phyloP scores from a whole-genome alignment of 2,329 filamentous ascomycete species.

The Epichloe gansuensis region DNA sequence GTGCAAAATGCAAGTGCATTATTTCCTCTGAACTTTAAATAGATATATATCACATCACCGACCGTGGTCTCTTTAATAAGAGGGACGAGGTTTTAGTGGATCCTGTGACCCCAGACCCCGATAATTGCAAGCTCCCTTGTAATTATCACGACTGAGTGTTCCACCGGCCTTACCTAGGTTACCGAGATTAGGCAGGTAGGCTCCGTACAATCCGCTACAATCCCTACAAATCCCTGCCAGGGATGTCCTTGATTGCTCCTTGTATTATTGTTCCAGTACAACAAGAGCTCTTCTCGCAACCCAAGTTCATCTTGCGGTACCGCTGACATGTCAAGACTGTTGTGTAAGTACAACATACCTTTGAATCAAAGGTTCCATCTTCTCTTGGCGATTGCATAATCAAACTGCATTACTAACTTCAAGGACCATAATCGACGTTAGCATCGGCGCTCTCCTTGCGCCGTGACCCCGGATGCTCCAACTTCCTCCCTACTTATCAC shows the following conservation, averaged over 20 bases:
- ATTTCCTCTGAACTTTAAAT: no score
- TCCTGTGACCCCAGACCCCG: neutral
- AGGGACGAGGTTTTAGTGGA: no score
- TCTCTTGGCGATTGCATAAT: neutral
- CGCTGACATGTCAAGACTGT: constrained; percentile 37
- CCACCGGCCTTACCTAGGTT: no score
- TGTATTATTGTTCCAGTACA: neutral
- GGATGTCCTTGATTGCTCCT: no score
- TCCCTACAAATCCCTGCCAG: no score
- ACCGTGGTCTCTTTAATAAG: no score
- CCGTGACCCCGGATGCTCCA: constrained; percentile 72
- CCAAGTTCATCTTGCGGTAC: neutral
- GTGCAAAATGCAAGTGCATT: no score
- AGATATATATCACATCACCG: no score
- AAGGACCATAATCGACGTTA: constrained; percentile 13
- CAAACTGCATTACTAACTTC: neutral
- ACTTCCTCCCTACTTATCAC: constrained; percentile 76
- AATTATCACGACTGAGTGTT: neutral
- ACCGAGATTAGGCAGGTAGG: no score
- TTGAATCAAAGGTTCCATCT: neutral
- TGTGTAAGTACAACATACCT: constrained; percentile 29
- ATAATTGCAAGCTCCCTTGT: neutral
- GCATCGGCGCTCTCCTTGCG: constrained; percentile 57
- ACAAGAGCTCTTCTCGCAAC: neutral
- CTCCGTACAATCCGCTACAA: no score